phyloP scores from a whole-genome alignment of 208 protist species.

The Leishmania arabica region DNA sequence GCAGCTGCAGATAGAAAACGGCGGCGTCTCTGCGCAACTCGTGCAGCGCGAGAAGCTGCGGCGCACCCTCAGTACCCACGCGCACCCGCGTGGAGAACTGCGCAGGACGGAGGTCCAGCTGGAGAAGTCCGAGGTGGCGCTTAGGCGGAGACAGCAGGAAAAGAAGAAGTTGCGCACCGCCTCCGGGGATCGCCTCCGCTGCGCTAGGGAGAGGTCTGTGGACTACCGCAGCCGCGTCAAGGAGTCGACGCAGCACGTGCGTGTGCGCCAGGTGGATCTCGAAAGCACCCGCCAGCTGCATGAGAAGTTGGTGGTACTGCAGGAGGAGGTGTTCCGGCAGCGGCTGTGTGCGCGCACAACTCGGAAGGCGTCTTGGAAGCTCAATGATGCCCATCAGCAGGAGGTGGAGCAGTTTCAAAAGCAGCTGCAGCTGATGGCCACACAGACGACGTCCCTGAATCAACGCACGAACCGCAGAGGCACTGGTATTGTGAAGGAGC shows the following conservation, averaged over 20 bases:
- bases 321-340: slow-evolving; percentile 53
- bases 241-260: slow-evolving; percentile 42
- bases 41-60: slow-evolving; percentile 37
- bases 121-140: slow-evolving; percentile 50
- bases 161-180: slow-evolving; percentile 29
- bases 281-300: slow-evolving; percentile 47
- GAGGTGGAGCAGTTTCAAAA: slow-evolving; percentile 54
- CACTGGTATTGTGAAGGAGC: slow-evolving; percentile 22
- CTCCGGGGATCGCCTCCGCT: slow-evolving; percentile 47
- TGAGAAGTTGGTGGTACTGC: slow-evolving; percentile 40
- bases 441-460: slow-evolving; percentile 31
- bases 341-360: slow-evolving; percentile 34
- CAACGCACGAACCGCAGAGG: slow-evolving; percentile 20
- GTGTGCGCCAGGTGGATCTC: slow-evolving; percentile 20
- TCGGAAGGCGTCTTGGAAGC: slow-evolving; percentile 38
- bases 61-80: slow-evolving; percentile 31
- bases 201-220: slow-evolving; percentile 39
- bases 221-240: slow-evolving; percentile 47
- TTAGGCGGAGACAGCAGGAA: slow-evolving; percentile 43
- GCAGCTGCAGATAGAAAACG: slow-evolving; percentile 43
- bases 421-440: slow-evolving; percentile 40
- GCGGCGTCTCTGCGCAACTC: slow-evolving; percentile 36
- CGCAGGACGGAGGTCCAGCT: slow-evolving; percentile 38
- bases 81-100: slow-evolving; percentile 46
- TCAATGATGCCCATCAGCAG: slow-evolving; percentile 42